Evolutionary conservation across 2,329 filamentous ascomycete species (phyloP), one percentile per base, ranked within the genome.

Genomic region (Microcyclospora tardicrescens): DNA sequence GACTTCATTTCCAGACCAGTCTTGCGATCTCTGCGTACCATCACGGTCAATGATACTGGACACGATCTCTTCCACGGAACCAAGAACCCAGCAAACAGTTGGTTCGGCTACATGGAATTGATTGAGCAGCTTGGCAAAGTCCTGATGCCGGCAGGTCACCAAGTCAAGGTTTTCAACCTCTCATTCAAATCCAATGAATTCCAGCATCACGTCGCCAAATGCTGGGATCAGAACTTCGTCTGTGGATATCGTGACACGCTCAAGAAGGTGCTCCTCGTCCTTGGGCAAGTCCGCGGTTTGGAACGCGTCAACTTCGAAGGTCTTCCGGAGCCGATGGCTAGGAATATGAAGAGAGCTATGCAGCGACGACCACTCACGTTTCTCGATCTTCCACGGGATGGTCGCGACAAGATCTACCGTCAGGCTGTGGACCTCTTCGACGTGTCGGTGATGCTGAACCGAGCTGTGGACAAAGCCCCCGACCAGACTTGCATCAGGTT

Each of bases 41-140:
- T 95, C 64, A 81, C 81, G 48, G 75, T 98, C 42, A 86, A 95
- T 58, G 76, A 78, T 11, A 71, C 80, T 44, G 91, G 89, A 11
- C 89, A 83, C 60, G 66, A 95, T 16, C 79, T 94, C 40, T 70
- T 96, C 43, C 13, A 45, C 24, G 19, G 19, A 5, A 30, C 39
- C 28, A 40, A 37, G 16, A 44, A 43, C 12, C 40, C 50, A 4
- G 15, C 39, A 8, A 30, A 33, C 10, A 48, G 45, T 24, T 58
- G 55, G 50, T 16, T 36, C 29, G 56, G 56, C 10, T 50, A 57
- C 39, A 53, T 49, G 36, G 42, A 35, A 10, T 44, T 55, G 10
- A 29, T 55, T 35, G 36, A 39, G 27, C 33, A 54, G 34, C 42
- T 58, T 14, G 46, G 42, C n/a, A 19, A 43, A 2, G 35, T 48